Evolutionary conservation across 1,284 basidiomycete species (phyloP).

Genomic region (Irpex sp.): DNA sequence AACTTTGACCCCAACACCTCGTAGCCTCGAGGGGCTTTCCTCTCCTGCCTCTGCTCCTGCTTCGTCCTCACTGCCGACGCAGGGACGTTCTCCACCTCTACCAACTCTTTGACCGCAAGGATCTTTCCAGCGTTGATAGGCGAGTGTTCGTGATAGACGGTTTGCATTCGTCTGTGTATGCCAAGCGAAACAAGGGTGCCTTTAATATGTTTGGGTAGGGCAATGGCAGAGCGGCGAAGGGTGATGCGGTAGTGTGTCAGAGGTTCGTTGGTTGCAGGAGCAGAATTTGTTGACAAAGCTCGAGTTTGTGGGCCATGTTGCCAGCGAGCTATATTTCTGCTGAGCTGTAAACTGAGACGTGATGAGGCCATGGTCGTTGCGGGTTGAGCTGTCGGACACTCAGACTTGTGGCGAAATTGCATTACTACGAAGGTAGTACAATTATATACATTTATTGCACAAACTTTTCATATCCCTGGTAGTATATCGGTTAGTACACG

Average conservation of each 20-base stretch:
- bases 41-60: slow-evolving; percentile 55
- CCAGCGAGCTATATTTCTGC: not conserved
- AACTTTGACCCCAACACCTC: slow-evolving; percentile 37
- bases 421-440: too few relatives aligned
- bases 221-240: slow-evolving; percentile 76
- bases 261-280: slow-evolving; percentile 19
- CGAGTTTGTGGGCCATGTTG: not conserved
- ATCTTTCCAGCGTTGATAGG: slow-evolving; percentile 80
- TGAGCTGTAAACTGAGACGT: not conserved
- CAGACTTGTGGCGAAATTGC: not conserved
- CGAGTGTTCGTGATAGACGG: slow-evolving; percentile 71
- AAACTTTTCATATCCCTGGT: too few relatives aligned
- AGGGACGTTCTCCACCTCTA: slow-evolving; percentile 82
- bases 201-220: slow-evolving; percentile 65
- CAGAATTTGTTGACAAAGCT: not conserved
- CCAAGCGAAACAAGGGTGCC: slow-evolving; percentile 74
- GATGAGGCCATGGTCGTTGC: not conserved
- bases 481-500: slow-evolving; percentile 12
- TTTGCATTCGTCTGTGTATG: slow-evolving; percentile 74
- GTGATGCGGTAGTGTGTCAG: slow-evolving; percentile 82
- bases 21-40: slow-evolving; percentile 63
- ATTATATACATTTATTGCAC: too few relatives aligned
- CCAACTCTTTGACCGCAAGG: slow-evolving; percentile 76
- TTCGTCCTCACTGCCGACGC: slow-evolving; percentile 57
- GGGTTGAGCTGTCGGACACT: not conserved